Base-by-base conservation (phyloP, 2,329 filamentous ascomycete species). In the Bimuria novae-zelandiae region DNA sequence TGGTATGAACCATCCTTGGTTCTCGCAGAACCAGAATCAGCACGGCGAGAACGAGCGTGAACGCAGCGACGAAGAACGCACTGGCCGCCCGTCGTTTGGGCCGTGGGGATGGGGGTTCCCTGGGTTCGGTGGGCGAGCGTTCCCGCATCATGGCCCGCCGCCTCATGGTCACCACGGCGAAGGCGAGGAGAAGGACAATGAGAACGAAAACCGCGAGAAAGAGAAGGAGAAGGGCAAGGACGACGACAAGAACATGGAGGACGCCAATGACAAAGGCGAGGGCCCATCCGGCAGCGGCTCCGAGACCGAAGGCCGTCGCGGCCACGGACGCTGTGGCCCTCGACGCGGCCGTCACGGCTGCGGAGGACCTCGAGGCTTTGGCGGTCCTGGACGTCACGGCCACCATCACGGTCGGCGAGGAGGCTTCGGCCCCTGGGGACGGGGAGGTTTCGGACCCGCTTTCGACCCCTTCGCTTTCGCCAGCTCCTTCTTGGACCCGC, bases 1-100 rank as follows among this genome's bases (percentile, higher is more conserved):
- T 67, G 76, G 73, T 49, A 54, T 63, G 29, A 67, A 74, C 21
- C 76, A 81, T 61, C 77, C 80, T 22, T 76, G 77, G 68, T 79
- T 78, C 56, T 65, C 67, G 47, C 67, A 67, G 51, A 35, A 68
- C 43, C 70, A 69, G 56, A 68, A 72, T 46, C 68, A 63, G 44
- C 65, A 65, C 49, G 60, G 64, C 19, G 57, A 68, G 12, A 59
- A 58, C 49, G 62, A 62, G 22, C 46, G 65, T 29, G 49, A 30
- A 19, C 42, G 49, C 12, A 10, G 21, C 27, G 39, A 45, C 23
- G 59, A 59, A 12, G 61, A 65, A 36, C 62, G 55, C 45, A 60
- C 35, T 22, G 48, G 12, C 10, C 55, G 49, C 30, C 59, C 63
- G 46, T 48, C 60, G 51, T 64, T 69, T 59, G 61, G 62, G 32